Conservation (phyloP, 192 early-diverging fungal species). For the Oehlia diaphana region DNA sequence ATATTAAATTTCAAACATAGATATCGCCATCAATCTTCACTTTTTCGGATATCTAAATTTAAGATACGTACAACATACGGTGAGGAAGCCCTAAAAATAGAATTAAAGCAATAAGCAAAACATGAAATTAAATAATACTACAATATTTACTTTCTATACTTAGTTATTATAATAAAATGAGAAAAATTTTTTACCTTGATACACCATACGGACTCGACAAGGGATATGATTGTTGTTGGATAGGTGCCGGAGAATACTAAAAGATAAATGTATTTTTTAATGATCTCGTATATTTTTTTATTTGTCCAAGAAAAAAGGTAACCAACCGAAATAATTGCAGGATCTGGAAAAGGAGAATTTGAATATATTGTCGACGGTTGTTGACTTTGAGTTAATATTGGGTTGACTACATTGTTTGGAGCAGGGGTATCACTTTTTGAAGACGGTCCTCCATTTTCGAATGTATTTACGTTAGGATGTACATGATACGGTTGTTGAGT, state of each 20-base stretch:
- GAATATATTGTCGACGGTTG: conserved; percentile 9
- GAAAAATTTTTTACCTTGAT: background rate
- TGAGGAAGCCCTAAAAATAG: background rate
- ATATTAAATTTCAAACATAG: background rate
- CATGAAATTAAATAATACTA: background rate
- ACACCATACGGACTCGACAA: conserved; percentile 25
- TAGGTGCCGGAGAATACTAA: conserved; percentile 11
- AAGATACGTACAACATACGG: conserved; percentile 6
- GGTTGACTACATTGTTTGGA: conserved; percentile 2
- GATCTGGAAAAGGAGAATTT: conserved; percentile 46
- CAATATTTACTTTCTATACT: no score
- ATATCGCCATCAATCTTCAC: background rate
- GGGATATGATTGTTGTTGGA: conserved; percentile 5
- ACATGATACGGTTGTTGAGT: conserved; percentile 30
- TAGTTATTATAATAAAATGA: no score
- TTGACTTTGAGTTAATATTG: conserved; percentile 10
- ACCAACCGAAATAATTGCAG: conserved; percentile 62
- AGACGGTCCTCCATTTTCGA: background rate
- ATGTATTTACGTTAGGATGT: background rate
- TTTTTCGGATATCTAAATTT: background rate
- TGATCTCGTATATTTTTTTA: background rate
- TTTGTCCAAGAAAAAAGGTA: background rate
- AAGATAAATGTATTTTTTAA: background rate
- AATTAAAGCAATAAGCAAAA: background rate
- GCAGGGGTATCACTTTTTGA: background rate